phyloP scores from a whole-genome alignment of 2,329 filamentous ascomycete species.

The Dendryphion nanum region DNA sequence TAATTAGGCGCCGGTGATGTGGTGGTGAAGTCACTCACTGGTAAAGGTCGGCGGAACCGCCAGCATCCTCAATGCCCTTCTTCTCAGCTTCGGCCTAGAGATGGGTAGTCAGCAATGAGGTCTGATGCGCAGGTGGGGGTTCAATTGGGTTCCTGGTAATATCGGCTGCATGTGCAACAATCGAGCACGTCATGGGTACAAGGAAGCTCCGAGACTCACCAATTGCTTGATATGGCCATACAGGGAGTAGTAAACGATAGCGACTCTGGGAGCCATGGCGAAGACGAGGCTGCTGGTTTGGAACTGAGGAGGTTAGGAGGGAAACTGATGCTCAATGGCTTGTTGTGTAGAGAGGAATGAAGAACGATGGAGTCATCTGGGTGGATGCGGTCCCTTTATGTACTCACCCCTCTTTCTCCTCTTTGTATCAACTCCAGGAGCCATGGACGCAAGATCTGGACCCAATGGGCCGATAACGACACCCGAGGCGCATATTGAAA shows the following conservation, averaged over 20 bases:
- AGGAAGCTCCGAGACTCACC: slow-evolving; percentile 17
- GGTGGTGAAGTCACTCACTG: slow-evolving; percentile 55
- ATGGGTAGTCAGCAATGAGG: slow-evolving; percentile 5
- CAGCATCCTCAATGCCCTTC: slow-evolving; percentile 83
- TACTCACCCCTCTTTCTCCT: too few species aligned
- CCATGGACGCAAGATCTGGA: too few species aligned
- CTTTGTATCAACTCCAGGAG: too few species aligned
- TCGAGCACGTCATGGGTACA: too few species aligned
- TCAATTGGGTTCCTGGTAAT: background rate
- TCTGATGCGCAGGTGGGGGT: background rate
- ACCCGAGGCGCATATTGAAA: too few species aligned
- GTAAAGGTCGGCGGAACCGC: slow-evolving; percentile 77
- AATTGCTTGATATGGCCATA: slow-evolving; percentile 35
- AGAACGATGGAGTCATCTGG: too few species aligned
- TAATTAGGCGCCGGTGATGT: slow-evolving; percentile 1
- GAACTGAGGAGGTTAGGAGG: too few species aligned
- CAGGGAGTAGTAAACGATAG: slow-evolving; percentile 69
- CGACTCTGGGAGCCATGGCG: slow-evolving; percentile 83
- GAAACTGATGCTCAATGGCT: too few species aligned
- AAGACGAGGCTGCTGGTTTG: too few species aligned
- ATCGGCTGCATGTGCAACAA: background rate
- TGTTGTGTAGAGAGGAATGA: too few species aligned
- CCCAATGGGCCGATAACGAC: too few species aligned
- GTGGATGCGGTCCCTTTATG: too few species aligned
- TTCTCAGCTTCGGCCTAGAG: slow-evolving; percentile 84